These are phyloP conservation scores for Cladosporium oxysporum DNA, from an alignment of 2,329 filamentous ascomycete species.

Conservation along the genomic window DNA sequence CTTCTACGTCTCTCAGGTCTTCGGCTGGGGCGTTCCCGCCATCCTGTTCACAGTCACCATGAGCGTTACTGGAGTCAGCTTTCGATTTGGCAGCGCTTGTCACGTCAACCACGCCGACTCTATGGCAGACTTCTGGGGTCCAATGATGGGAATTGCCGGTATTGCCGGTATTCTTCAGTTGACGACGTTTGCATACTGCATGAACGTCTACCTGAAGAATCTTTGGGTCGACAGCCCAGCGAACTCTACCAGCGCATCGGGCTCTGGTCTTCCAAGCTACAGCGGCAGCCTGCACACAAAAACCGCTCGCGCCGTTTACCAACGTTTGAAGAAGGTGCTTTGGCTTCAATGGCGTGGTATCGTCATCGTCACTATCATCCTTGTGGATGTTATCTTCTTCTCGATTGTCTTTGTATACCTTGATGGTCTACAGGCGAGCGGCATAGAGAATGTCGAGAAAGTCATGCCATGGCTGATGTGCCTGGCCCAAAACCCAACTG, in stretches of 20 bases:
- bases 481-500: slow-evolving; percentile 57
- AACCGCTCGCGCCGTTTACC: slow-evolving; percentile 83
- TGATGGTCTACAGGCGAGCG: slow-evolving; percentile 67
- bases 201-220: slow-evolving; percentile 89
- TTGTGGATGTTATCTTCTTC: slow-evolving; percentile 92
- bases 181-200: slow-evolving; percentile 81
- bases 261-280: slow-evolving; percentile 71
- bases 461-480: slow-evolving; percentile 71
- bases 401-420: slow-evolving; percentile 87
- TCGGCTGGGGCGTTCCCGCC: slow-evolving; percentile 82
- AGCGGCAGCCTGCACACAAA: slow-evolving; percentile 74
- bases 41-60: slow-evolving; percentile 75
- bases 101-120: slow-evolving; percentile 91
- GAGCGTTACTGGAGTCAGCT: slow-evolving; percentile 86
- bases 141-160: slow-evolving; percentile 75
- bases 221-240: slow-evolving; percentile 67
- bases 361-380: slow-evolving; percentile 83
- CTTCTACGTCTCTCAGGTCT: slow-evolving; percentile 78
- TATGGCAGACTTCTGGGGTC: slow-evolving; percentile 85
- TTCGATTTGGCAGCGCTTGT: slow-evolving; percentile 86
- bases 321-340: slow-evolving; percentile 80
- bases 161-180: slow-evolving; percentile 79
- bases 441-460: slow-evolving; percentile 56
- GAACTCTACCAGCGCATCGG: slow-evolving; percentile 63
- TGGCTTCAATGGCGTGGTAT: slow-evolving; percentile 94